A percentile compares a stretch with the other conserved stretches of the same genome.
phyloP scores from a whole-genome alignment of 2,329 filamentous ascomycete species.

The Coniochaeta prunicola region DNA sequence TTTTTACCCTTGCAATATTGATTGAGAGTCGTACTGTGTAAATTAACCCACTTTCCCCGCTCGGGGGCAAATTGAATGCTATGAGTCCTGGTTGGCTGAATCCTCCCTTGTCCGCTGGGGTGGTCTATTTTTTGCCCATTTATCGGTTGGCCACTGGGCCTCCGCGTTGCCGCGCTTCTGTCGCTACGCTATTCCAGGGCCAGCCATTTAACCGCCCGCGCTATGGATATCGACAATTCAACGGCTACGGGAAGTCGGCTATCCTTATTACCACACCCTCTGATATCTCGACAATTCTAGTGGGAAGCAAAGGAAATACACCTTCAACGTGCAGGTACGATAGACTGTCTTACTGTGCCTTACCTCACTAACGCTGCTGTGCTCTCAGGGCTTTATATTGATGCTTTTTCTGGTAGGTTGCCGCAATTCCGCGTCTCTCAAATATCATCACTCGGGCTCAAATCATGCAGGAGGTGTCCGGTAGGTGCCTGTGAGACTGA shows the following conservation, averaged over 20 bases:
- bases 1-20: background rate
- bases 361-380: background rate
- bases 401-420: background rate
- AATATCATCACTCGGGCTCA: background rate
- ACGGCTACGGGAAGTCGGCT: background rate
- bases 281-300: too few species aligned
- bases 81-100: background rate
- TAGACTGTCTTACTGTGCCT: background rate
- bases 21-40: background rate
- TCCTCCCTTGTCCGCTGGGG: background rate
- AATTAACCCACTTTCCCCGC: background rate
- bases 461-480: too few species aligned
- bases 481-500: too few species aligned
- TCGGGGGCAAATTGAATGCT: background rate
- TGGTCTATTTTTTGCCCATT: conserved; percentile 3
- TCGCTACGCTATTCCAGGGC: background rate
- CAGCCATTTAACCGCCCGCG: conserved; percentile 1
- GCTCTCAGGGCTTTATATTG: background rate
- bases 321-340: too few species aligned
- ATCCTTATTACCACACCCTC: conserved; percentile 4
- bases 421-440: background rate
- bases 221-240: background rate
- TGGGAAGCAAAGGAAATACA: too few species aligned
- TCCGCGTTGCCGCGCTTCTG: background rate
- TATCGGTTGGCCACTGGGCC: background rate